Percentiles rank a stretch among this genome's conserved stretches.
phyloP scores from a whole-genome alignment of 2,329 filamentous ascomycete genomes.

The Microsporum ferrugineum region DNA sequence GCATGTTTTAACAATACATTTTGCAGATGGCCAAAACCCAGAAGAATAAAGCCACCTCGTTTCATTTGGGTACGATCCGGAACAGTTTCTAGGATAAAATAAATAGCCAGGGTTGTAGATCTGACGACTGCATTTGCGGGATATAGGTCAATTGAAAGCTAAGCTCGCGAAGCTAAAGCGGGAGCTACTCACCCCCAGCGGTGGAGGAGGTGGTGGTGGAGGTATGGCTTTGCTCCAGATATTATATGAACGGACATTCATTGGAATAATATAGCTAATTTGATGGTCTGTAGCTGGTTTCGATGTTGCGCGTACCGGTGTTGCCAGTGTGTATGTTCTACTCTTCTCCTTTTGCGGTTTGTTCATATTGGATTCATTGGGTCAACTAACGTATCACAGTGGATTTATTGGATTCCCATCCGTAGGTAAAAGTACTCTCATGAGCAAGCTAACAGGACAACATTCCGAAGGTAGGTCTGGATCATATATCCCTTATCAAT shows the following conservation, averaged over 20 bases:
- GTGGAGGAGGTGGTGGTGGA: constrained; percentile 70
- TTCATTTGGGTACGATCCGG: constrained; percentile 58
- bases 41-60: constrained; percentile 93
- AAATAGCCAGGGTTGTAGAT: not conserved
- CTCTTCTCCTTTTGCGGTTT: not conserved
- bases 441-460: constrained; percentile 88
- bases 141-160: constrained; percentile 72
- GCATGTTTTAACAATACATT: constrained; percentile 15
- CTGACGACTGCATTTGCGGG: not conserved
- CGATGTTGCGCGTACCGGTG: constrained; percentile 94
- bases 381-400: constrained; percentile 16
- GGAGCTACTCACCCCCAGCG: constrained; percentile 76
- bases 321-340: constrained; percentile 63
- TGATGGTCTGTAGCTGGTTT: constrained; percentile 53
- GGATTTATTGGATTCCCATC: constrained; percentile 98
- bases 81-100: not conserved
- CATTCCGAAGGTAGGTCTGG: constrained; percentile 61
- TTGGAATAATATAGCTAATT: not conserved
- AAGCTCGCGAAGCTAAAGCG: constrained; percentile 97
- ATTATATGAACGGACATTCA: not conserved
- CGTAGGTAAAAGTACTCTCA: constrained; percentile 94
- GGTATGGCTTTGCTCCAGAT: constrained; percentile 25
- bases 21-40: constrained; percentile 83
- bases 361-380: not conserved
- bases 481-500: not conserved